phyloP scores from a whole-genome alignment of 1,284 basidiomycete genomes.

The Gomphus sp. region DNA sequence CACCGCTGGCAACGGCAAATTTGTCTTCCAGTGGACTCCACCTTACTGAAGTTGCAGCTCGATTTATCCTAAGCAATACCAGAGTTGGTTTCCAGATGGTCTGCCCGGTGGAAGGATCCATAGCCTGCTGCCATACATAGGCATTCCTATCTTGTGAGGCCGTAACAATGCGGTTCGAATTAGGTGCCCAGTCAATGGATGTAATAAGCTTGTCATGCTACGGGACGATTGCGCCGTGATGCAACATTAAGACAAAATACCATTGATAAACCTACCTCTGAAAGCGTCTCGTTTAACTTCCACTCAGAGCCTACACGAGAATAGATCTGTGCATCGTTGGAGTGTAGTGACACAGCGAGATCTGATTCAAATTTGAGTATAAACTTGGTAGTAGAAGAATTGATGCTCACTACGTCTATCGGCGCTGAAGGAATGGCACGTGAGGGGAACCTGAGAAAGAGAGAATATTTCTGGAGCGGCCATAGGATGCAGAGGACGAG shows the following conservation, averaged over 20 bases:
- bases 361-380: constrained; percentile 39
- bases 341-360: constrained; percentile 88
- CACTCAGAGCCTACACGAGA: constrained; percentile 60
- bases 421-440: constrained; percentile 87
- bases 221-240: not conserved
- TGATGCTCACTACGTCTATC: constrained; percentile 70
- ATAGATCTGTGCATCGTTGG: constrained; percentile 84
- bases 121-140: constrained; percentile 91
- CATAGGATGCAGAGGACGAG: constrained; percentile 64
- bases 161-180: constrained; percentile 95
- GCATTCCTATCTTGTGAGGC: constrained; percentile 98
- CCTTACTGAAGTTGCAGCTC: constrained; percentile 90
- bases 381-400: not conserved
- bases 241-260: not conserved
- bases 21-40: constrained; percentile 99
- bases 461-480: constrained; percentile 67
- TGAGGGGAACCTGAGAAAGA: constrained; percentile 78
- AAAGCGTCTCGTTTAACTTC: constrained; percentile 71
- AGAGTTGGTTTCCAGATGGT: constrained; percentile 91
- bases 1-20: constrained; percentile 96
- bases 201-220: constrained; percentile 99
- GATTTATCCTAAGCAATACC: constrained; percentile 91
- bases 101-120: constrained; percentile 60
- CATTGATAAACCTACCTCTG: constrained; percentile 54
- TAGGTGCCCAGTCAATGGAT: constrained; percentile 97